Base-by-base conservation (phyloP, 2,329 filamentous ascomycete genomes). In the Microdochium trichocladiopsis region DNA sequence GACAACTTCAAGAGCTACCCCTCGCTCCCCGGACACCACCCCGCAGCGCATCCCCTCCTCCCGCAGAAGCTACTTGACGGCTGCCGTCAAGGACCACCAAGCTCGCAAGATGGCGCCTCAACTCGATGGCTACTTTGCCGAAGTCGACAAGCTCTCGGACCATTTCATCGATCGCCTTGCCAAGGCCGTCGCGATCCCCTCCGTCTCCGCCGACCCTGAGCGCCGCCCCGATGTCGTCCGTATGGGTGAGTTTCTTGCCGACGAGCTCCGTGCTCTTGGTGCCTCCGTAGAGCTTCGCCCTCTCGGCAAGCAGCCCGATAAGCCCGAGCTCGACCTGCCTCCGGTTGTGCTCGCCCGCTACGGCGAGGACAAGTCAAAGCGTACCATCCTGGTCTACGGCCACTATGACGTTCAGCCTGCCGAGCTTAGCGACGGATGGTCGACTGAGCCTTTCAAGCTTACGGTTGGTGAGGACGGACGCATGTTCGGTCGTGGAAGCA, bases 331-430 rank as follows among this genome's bases (percentile, higher is more conserved):
- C 61, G 86, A 96, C 52, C 86, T 99, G 16, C 94, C 94, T 3
- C 94, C 94, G 1, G 92, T 96, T 50, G 84, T 99, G 52, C 82
- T 99, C 57, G 93, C 87, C 49, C 87, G 94, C 60, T 97, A 97
- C 70, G 92, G 94, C 60, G 89, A 83, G 70, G 92, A 97, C 70
- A 86, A 88, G 71, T 90, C 82, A 70, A 99, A 97, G 83, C 84
- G 89, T 55, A 97, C 92, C 33, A 94, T 99, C 60, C 80, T 99
- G 56, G 90, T 99, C 48, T 99, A 99, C 67, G 94, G 94, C 48
- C 94, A 99, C 77, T 99, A 99, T 75, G 94, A 99, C 69, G 94
- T 99, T 33, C 94, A 99, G 74, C 94, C 94, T 24, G 94, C 94
- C 31, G 82, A 92, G 66, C 88, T 88, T 76, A 89, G 88, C 60